Evolutionary conservation across 805 yeast species (phyloP), one percentile per base, ranked within the genome.

Genomic region (Priceomyces castillae): DNA sequence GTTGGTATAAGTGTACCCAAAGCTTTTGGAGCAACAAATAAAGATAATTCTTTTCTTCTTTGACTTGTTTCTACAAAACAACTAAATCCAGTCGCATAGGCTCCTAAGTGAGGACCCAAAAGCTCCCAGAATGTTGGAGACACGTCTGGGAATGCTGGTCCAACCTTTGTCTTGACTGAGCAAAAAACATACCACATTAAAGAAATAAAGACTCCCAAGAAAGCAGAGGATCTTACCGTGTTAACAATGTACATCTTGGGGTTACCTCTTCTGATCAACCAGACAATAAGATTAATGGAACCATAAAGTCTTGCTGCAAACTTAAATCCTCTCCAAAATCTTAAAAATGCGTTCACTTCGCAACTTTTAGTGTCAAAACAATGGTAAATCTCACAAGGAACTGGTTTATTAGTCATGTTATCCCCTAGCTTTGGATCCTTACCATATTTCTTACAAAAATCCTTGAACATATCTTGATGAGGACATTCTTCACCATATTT

Each of bases 11-110:
- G 44, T 15, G 69, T 62, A 9, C 69, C 69, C 47, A 64, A 50
- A 16, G 67, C 70, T 36, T 66, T 47, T 2, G 69, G 75, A 5
- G 74, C 73, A 22, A 71, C 77, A 49, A 74, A 74, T 20, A 74
- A 58, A 0, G 77, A 74, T 57, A 74, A 67, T 45, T 74, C 79
- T 41, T 73, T 69, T 17, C 78, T 59, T 22, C 79, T 57, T 41
- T 57, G 64, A 1, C 64, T 53, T 14, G 54, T 58, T 40, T 71
- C 75, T 16, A 66, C 49, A 10, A 59, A 53, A 30, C 64, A 54
- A 46, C 72, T 61, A 42, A 65, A 53, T 5, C 76, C 76, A 42
- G 72, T 58, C 11, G 54, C 34, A 5, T 57, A 37, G n/a, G 64
- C 52, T 4, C 74, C 76, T 16, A 61, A 43, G 2, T 58, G 56